Conservation (phyloP, 148 eudicot species). For the Hydrangea macrophylla region DNA sequence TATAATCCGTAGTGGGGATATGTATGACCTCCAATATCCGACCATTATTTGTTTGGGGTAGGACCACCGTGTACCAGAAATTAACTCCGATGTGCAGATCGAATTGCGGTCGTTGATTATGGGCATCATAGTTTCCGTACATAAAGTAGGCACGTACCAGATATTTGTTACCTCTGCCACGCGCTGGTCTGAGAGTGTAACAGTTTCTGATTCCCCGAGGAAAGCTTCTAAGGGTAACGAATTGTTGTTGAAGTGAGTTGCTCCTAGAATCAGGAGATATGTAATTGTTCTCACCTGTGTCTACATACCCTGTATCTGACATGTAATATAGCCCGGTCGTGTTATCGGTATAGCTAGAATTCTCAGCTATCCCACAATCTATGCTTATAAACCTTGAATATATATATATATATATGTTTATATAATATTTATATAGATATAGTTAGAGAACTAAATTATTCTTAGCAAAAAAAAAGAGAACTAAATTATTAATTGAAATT, state of each 20-base stretch:
- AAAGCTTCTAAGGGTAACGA: conserved; percentile 28
- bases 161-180: conserved; percentile 22
- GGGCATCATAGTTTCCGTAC: conserved; percentile 43
- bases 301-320: conserved; percentile 23
- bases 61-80: conserved; percentile 27
- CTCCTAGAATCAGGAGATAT: conserved; percentile 12
- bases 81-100: conserved; percentile 35
- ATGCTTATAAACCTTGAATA: conserved; percentile 35
- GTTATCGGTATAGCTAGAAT: conserved; percentile 18
- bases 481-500: not conserved
- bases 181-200: conserved; percentile 28
- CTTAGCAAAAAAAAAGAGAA: no score
- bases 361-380: conserved; percentile 28
- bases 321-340: conserved; percentile 21
- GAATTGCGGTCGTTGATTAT: conserved; percentile 18
- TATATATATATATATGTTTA: no score
- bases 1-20: conserved; percentile 16
- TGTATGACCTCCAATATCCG: conserved; percentile 25
- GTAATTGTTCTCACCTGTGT: conserved; percentile 16
- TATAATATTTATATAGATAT: no score
- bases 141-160: conserved; percentile 34
- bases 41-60: not conserved
- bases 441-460: no score
- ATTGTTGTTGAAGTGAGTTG: not conserved
- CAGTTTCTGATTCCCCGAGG: conserved; percentile 37